phyloP scores from a whole-genome alignment of 1,284 basidiomycete species.

The Peniophora sp. region DNA sequence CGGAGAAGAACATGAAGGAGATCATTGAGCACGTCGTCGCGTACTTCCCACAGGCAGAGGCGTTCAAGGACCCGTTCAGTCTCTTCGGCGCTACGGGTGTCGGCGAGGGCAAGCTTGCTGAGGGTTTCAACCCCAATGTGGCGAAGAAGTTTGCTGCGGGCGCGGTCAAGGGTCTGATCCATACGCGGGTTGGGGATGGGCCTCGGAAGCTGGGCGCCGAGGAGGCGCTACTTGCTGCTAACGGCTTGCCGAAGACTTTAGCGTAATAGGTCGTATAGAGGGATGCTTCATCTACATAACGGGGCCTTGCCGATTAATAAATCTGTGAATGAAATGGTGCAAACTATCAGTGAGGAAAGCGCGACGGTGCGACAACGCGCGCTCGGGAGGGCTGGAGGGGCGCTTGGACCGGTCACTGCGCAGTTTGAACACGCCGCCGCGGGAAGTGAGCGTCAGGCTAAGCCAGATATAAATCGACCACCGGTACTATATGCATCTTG shows the following conservation, averaged over 20 bases:
- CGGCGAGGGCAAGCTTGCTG: conserved; percentile 37
- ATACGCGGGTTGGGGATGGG: conserved; percentile 88
- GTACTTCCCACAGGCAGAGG: conserved; percentile 78
- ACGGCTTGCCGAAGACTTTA: conserved; percentile 49
- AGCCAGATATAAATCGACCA: too few relatives aligned
- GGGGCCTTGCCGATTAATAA: too few relatives aligned
- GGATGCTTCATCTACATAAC: too few relatives aligned
- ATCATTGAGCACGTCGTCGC: conserved; percentile 69
- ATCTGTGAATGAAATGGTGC: too few relatives aligned
- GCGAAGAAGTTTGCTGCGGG: conserved; percentile 68
- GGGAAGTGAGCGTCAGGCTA: too few relatives aligned
- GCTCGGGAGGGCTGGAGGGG: too few relatives aligned
- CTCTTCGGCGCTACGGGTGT: conserved; percentile 42
- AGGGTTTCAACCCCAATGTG: conserved; percentile 76
- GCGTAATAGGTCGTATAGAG: not conserved
- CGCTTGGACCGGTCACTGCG: too few relatives aligned
- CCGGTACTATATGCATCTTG: too few relatives aligned
- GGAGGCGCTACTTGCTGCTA: conserved; percentile 46
- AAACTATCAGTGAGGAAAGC: too few relatives aligned
- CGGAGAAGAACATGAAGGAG: conserved; percentile 68
- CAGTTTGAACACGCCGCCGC: too few relatives aligned
- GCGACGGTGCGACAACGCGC: too few relatives aligned
- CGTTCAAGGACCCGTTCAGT: conserved; percentile 71
- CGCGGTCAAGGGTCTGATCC: conserved; percentile 82
- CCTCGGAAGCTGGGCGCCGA: conserved; percentile 58